A percentile compares a stretch with the other conserved stretches of the same genome.
Conservation (phyloP, 2,329 filamentous ascomycete species). For the Calonectria hongkongensis region DNA sequence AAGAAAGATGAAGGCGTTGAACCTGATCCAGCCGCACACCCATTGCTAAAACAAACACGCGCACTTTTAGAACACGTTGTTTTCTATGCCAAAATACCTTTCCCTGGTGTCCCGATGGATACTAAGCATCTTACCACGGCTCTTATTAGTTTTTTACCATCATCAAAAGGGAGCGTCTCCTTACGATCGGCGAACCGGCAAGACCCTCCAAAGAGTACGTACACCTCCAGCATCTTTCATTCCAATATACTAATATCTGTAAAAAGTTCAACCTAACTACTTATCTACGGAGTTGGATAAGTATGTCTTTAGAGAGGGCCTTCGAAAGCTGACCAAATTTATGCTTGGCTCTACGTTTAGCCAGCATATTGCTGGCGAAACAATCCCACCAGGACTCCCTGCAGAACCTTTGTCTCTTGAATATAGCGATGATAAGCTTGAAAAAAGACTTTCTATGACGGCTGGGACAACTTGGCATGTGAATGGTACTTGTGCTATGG, state of each 20-base stretch:
- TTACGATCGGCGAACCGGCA: constrained; percentile 47
- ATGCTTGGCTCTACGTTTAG: constrained; percentile 48
- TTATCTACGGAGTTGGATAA: constrained; percentile 52
- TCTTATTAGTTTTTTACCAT: constrained; percentile 49
- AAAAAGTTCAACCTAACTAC: constrained; percentile 51
- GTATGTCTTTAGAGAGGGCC: constrained; percentile 48
- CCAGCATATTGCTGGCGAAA: constrained; percentile 47
- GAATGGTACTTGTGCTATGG: constrained; percentile 72
- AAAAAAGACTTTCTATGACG: constrained; percentile 48
- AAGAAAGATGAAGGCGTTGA: constrained; percentile 57
- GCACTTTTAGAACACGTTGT: constrained; percentile 51
- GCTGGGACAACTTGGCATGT: constrained; percentile 70
- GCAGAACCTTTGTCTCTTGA: constrained; percentile 41
- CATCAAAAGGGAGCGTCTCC: constrained; percentile 49
- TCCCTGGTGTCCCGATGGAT: constrained; percentile 48
- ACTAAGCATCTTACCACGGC: constrained; percentile 50
- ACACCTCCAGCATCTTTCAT: background rate
- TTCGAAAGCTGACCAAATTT: constrained; percentile 49
- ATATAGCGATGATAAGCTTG: constrained; percentile 46
- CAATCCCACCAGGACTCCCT: constrained; percentile 42
- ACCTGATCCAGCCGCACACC: constrained; percentile 56
- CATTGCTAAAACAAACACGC: constrained; percentile 55
- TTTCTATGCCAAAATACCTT: constrained; percentile 49
- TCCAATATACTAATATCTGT: background rate
- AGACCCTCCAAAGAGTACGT: constrained; percentile 49